Conservation (phyloP, 2,329 filamentous ascomycete genomes). For the Fusarium decemcellulare region DNA sequence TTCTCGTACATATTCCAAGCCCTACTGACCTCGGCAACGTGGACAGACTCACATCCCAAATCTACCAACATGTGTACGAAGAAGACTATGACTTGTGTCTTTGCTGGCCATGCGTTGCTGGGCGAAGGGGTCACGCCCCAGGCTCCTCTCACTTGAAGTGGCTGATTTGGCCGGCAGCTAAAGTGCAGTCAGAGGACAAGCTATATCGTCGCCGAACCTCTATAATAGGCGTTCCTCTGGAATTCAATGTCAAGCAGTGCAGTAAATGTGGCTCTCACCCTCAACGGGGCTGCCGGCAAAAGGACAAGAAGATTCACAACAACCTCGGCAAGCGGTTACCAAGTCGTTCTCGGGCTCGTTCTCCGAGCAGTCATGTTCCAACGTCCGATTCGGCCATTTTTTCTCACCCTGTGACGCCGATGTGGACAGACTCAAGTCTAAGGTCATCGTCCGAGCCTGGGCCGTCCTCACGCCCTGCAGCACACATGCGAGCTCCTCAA, state of each 20-base stretch:
- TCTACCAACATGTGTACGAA: constrained; percentile 27
- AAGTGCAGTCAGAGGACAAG: constrained; percentile 13
- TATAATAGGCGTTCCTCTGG: constrained; percentile 20
- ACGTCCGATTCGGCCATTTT: constrained; percentile 1
- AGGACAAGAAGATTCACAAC: constrained; percentile 21
- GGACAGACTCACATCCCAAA: background rate
- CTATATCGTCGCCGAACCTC: background rate
- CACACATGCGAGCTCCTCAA: background rate
- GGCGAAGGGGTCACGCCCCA: constrained; percentile 1
- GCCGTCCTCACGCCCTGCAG: background rate
- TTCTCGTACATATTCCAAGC: constrained; percentile 30
- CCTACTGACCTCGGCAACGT: background rate
- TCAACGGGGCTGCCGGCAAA: constrained; percentile 22
- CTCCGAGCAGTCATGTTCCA: background rate
- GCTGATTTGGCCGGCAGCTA: background rate
- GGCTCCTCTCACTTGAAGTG: constrained; percentile 5
- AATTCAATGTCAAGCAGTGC: constrained; percentile 28
- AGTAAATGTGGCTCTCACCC: constrained; percentile 34
- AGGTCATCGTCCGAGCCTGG: background rate
- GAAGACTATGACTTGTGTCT: constrained; percentile 31
- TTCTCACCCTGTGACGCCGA: background rate
- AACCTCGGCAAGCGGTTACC: background rate
- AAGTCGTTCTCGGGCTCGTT: background rate
- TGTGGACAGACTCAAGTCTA: background rate
- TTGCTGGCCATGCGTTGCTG: constrained; percentile 39